Evolutionary conservation across 1,284 basidiomycete genomes (phyloP), one percentile per base, ranked within the genome.

Genomic region (Microbotryomycetes sp.): DNA sequence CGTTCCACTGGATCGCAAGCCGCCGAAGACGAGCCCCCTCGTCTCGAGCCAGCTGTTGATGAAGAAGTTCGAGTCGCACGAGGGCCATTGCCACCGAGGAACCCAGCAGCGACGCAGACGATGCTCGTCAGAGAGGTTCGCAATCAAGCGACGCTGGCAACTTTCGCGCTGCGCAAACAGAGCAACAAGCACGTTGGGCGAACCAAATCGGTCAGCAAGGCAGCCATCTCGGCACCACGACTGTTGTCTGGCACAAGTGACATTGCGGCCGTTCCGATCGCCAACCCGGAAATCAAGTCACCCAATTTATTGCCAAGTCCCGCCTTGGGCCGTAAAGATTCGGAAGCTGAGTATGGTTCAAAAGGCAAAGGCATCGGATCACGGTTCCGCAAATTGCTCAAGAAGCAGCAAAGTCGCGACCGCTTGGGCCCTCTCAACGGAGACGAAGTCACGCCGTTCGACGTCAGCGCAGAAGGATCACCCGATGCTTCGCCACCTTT

Each of bases 51-150:
- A 25, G 25, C 50, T 42, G 36, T 42, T n/a, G 50, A 29, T 12
- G 9, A 25, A 29, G 30, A 52, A 7, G 26, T 52, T 52, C 26
- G 28, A 30, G 5, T 52, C 26, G 12, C 15, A 29, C 9, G 64
- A 42, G 55, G 49, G 22, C 52, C 56, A 5, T 56, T 53, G 52
- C 52, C 66, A 0, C 54, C 25, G 19, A 60, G 64, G 6, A 61
- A 68, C 47, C 62, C 59, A 0, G 36, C 55, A 5, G 42, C 48
- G 19, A 66, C 67, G 2, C 58, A 60, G 0, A 66, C 67, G 7
- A 59, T 68, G 57, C 62, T 68, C 52, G 53, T 68, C 6, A 64
- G 67, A 26, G 67, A 68, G 52, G 67, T 68, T 9, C 59, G 62
- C 2, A 66, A 64, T n/a, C 67, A 68, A 29, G 67, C 67, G 45